A percentile compares a stretch with the other conserved stretches of the same genome.
These are phyloP conservation scores for Pleoardoris graminearum DNA, from an alignment of 2,329 filamentous ascomycete species.

Conservation along the genomic window DNA sequence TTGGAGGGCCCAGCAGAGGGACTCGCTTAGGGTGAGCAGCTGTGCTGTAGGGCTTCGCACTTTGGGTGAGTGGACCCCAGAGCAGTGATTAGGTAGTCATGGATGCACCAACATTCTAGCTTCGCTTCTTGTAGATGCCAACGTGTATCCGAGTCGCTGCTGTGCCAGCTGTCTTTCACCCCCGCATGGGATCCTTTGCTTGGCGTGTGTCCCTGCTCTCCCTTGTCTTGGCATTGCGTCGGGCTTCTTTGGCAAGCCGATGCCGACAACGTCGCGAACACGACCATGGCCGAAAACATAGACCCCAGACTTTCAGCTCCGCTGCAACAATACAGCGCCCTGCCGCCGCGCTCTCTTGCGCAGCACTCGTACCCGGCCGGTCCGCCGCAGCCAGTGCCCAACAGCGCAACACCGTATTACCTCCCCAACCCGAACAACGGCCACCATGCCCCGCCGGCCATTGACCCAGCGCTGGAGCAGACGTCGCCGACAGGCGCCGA, in stretches of 20 bases:
- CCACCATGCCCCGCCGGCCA: slow-evolving; percentile 22
- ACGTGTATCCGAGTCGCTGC: no score
- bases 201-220: no score
- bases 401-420: slow-evolving; percentile 37
- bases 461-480: slow-evolving; percentile 41
- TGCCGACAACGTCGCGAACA: slow-evolving; percentile 18
- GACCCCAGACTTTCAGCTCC: slow-evolving; percentile 36
- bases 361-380: slow-evolving; percentile 31
- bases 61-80: no score
- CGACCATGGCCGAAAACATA: slow-evolving; percentile 35
- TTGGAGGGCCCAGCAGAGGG: no score
- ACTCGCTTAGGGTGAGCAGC: no score
- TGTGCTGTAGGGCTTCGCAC: no score
- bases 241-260: slow-evolving; percentile 13
- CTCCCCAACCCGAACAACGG: slow-evolving; percentile 30
- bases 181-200: no score
- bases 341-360: slow-evolving; percentile 26
- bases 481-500: slow-evolving; percentile 29
- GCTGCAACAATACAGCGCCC: slow-evolving; percentile 31
- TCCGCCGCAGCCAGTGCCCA: slow-evolving; percentile 20
- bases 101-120: no score
- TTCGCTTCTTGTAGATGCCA: no score
- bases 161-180: no score
- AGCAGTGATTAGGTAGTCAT: no score
- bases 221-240: not conserved